These are phyloP conservation scores for Colletotrichum sp. DNA, from an alignment of 2,329 filamentous ascomycete genomes.

Conservation along the genomic window DNA sequence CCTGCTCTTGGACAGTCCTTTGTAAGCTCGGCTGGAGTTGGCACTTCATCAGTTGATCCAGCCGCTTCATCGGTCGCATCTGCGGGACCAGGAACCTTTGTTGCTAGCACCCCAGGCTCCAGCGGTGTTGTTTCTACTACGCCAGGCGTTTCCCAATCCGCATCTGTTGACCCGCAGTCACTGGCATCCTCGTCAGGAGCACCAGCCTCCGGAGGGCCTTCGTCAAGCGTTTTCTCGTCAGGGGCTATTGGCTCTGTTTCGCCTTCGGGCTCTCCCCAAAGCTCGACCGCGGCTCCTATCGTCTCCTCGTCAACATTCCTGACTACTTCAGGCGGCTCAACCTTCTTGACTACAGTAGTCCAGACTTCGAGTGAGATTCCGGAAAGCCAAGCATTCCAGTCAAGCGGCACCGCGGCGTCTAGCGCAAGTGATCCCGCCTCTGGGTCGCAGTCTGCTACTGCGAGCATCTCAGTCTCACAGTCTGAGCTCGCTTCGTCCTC, in stretches of 20 bases:
- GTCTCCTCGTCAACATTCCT: not conserved
- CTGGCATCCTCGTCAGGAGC: not conserved
- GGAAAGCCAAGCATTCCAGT: not conserved
- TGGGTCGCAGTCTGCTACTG: not conserved
- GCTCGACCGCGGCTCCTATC: not conserved
- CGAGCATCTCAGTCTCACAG: not conserved
- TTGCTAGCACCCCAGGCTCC: not conserved
- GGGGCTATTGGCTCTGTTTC: accelerated
- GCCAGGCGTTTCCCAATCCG: not conserved
- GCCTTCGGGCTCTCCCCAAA: not conserved
- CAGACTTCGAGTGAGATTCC: not conserved
- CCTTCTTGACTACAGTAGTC: not conserved
- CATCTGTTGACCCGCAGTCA: not conserved
- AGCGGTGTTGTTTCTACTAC: not conserved
- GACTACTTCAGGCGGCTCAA: not conserved
- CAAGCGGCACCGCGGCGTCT: not conserved
- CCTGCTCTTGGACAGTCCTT: not conserved
- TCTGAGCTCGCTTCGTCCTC: not conserved
- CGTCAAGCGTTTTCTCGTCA: not conserved
- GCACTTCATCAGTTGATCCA: not conserved
- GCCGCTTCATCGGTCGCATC: not conserved
- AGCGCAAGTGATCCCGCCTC: not conserved
- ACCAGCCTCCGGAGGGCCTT: not conserved
- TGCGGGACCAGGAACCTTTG: not conserved
- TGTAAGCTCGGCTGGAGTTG: not conserved